A percentile compares a stretch with the other conserved stretches of the same genome.
phyloP scores from a whole-genome alignment of 2,329 filamentous ascomycete genomes.

The Aspergillus udagawae region DNA sequence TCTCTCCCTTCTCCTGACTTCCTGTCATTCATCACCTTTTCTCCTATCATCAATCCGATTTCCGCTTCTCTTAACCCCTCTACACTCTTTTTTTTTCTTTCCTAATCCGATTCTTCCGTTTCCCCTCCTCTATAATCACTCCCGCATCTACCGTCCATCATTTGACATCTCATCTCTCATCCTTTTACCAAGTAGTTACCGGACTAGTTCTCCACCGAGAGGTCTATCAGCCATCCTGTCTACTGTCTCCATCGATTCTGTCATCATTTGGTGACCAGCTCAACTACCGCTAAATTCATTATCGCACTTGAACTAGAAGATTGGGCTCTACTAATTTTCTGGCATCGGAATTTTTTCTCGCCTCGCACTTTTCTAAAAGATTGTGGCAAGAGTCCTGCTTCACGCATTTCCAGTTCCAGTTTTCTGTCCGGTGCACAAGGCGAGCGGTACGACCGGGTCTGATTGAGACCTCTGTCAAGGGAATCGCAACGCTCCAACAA shows the following conservation, averaged over 20 bases:
- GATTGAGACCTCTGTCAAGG: constrained; percentile 25
- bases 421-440: constrained; percentile 2
- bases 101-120: neutral
- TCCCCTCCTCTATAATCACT: neutral
- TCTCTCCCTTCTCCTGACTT: neutral
- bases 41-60: neutral
- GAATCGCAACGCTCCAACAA: neutral
- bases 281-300: neutral
- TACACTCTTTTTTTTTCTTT: constrained; percentile 1
- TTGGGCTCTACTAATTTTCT: neutral
- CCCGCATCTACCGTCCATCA: neutral
- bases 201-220: neutral
- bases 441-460: constrained; percentile 20
- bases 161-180: neutral
- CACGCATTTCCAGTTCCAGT: neutral
- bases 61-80: neutral
- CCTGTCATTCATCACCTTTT: neutral
- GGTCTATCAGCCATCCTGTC: neutral
- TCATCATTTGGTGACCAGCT: neutral
- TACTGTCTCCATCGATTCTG: neutral
- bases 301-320: neutral
- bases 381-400: constrained; percentile 7
- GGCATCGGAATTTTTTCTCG: neutral
- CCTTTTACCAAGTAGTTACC: neutral
- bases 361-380: constrained; percentile 20